A percentile compares a stretch with the other conserved stretches of the same genome.
Evolutionary conservation across 352 stramenopile species (phyloP).

Genomic region (Phytophthora idaei): DNA sequence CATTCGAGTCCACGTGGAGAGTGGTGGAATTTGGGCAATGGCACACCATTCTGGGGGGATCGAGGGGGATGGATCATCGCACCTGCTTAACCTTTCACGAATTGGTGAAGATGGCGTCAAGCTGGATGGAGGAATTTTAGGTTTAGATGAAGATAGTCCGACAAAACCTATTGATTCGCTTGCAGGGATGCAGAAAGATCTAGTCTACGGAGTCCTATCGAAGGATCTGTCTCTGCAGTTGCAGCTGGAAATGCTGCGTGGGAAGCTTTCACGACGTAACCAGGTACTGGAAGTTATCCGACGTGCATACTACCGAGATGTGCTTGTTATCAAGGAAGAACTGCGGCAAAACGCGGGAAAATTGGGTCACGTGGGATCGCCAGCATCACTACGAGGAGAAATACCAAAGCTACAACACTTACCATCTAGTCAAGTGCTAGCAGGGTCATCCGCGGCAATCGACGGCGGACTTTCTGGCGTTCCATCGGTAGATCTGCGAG

Average conservation of each 20-base stretch:
- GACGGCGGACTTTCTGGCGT: conserved; percentile 55
- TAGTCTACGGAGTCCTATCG: conserved; percentile 40
- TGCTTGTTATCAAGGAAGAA: conserved; percentile 86
- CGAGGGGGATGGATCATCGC: conserved; percentile 13
- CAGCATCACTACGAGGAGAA: conserved; percentile 17
- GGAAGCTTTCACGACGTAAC: conserved; percentile 72
- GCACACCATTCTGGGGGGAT: conserved; percentile 12
- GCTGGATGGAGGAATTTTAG: conserved; percentile 5
- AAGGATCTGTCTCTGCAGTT: conserved; percentile 43
- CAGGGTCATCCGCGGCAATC: conserved; percentile 3
- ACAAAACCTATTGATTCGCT: conserved; percentile 19
- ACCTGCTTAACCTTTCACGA: conserved; percentile 15
- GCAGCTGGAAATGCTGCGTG: conserved; percentile 71
- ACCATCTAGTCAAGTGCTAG: conserved; percentile 14
- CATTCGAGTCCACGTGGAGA: not conserved
- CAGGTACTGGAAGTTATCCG: conserved; percentile 78
- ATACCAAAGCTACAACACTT: conserved; percentile 15
- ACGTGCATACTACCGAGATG: conserved; percentile 80
- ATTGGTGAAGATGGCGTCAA: conserved; percentile 17
- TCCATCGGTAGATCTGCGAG: conserved; percentile 74
- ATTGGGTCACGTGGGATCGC: conserved; percentile 10
- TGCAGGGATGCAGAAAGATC: conserved; percentile 18
- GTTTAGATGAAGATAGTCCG: conserved; percentile 8
- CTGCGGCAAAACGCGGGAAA: conserved; percentile 49
- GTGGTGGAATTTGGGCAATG: conserved; percentile 13